Evolutionary conservation across 2,329 filamentous ascomycete species (phyloP), one percentile per base, ranked within the genome.

Genomic region (Hypocrella siamensis): DNA sequence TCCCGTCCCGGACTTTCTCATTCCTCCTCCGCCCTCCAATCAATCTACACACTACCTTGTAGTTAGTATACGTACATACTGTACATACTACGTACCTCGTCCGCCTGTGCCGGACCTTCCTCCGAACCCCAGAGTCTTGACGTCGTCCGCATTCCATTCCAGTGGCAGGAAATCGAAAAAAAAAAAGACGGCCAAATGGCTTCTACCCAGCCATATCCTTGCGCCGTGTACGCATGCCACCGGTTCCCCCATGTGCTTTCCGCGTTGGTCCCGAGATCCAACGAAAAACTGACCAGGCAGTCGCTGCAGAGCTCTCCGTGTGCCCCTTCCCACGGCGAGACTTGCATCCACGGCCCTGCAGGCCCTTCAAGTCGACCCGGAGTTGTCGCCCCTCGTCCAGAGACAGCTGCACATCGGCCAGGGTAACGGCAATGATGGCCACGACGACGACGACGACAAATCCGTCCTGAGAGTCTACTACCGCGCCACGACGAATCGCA

Each of bases 401-500:
- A 75, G 88, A 35, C 62, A 67, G 2, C 78, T 94, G 41, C 62
- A 66, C 26, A 61, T 84, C 31, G 55, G 58, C 18, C 29, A 48
- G n/a, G 41, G 46, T 16, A 30, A 40, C 17, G 9, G 19, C 5
- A 16, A 16, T 17, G 36, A 41, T 18, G 48, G 50, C 26, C 46
- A 51, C n/a, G 31, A 40, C 17, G 9, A 17, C 5, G 19, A 16
- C 17, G 36, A 41, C 18, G 48, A 50, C 26, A 46, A 51, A 14
- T 55, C 47, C 16, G 56, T 86, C 4, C 62, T 96, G 30, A 65
- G 68, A 37, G 79, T 82, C 8, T 69, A 79, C 37, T 96, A 96
- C 57, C 70, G 67, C 33, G 90, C 90, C 2, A 84, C 84, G 0
- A 96, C 90, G 15, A 93, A 94, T 51, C 78, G 90, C 43, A 96